Evolutionary conservation across 2,329 filamentous ascomycete species (phyloP).

Genomic region (Ceratocystis diversiconidia): DNA sequence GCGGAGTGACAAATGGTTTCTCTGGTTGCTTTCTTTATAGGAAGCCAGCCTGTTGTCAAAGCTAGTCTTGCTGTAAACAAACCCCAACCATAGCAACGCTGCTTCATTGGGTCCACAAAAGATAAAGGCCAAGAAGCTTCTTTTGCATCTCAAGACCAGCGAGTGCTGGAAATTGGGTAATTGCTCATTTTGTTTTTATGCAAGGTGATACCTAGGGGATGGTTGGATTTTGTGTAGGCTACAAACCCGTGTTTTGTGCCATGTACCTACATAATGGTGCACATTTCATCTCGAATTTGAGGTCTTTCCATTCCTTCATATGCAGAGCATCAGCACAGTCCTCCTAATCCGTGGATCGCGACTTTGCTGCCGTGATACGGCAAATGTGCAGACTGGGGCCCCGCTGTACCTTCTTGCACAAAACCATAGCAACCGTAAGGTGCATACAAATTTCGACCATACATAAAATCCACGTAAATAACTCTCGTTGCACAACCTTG

Average conservation of each 20-base stretch:
- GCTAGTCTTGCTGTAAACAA: neutral
- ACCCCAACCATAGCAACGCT: neutral
- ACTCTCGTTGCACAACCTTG: neutral
- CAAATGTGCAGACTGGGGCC: neutral
- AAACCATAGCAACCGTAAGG: neutral
- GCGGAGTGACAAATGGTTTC: neutral
- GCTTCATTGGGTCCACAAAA: neutral
- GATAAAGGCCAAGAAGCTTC: neutral
- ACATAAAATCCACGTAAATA: neutral
- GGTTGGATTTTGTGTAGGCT: neutral
- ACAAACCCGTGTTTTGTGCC: neutral
- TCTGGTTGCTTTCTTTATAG: neutral
- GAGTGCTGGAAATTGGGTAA: neutral
- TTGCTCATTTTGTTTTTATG: conserved; percentile 2
- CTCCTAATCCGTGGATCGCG: neutral
- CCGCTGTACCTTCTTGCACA: neutral
- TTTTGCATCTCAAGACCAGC: neutral
- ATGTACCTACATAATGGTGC: neutral
- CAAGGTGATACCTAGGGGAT: neutral
- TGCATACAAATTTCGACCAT: neutral
- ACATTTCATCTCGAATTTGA: neutral
- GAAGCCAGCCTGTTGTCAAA: neutral
- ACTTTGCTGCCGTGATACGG: conserved; percentile 2
- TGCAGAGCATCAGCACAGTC: conserved; percentile 3
- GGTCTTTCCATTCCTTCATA: neutral